Percentiles rank a stretch among this genome's conserved stretches.
Conservation (phyloP, 129 eudicot species). For the Centella asiatica region DNA sequence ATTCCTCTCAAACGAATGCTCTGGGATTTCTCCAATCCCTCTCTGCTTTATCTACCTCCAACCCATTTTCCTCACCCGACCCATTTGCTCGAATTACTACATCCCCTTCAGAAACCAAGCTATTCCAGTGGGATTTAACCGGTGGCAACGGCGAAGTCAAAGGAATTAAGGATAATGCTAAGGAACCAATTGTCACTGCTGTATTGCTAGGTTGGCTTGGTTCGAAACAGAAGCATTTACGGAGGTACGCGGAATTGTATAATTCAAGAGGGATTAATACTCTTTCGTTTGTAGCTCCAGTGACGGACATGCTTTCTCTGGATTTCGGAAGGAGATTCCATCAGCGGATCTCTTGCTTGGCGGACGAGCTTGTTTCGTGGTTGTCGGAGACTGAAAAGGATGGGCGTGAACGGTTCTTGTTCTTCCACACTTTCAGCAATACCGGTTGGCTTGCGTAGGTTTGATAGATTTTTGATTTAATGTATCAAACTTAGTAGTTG, state of each 20-base stretch:
- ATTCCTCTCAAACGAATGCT: constrained; percentile 6
- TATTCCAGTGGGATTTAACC: constrained; percentile 39
- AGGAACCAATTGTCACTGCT: constrained; percentile 44
- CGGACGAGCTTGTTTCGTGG: constrained; percentile 53
- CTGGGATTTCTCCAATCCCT: constrained; percentile 19
- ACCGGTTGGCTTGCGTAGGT: constrained; percentile 99
- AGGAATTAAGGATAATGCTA: constrained; percentile 13
- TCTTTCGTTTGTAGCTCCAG: constrained; percentile 52
- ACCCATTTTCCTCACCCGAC: constrained; percentile 6
- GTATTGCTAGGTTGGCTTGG: constrained; percentile 93
- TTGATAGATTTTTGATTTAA: neutral
- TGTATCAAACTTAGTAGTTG: neutral
- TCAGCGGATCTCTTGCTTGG: constrained; percentile 33
- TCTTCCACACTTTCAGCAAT: constrained; percentile 87
- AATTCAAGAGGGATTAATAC: constrained; percentile 53
- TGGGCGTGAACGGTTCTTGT: constrained; percentile 56
- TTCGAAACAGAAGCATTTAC: constrained; percentile 60
- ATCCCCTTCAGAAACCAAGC: constrained; percentile 13
- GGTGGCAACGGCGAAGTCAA: neutral
- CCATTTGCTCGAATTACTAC: constrained; percentile 26
- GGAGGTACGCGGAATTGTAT: constrained; percentile 76
- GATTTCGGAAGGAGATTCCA: constrained; percentile 67
- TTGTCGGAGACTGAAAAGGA: constrained; percentile 37
- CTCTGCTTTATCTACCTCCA: constrained; percentile 12
- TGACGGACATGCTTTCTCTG: constrained; percentile 55